Evolutionary conservation across 139 green algal genomes (phyloP).

Genomic region (Chlamydomonas asymmetrica): DNA sequence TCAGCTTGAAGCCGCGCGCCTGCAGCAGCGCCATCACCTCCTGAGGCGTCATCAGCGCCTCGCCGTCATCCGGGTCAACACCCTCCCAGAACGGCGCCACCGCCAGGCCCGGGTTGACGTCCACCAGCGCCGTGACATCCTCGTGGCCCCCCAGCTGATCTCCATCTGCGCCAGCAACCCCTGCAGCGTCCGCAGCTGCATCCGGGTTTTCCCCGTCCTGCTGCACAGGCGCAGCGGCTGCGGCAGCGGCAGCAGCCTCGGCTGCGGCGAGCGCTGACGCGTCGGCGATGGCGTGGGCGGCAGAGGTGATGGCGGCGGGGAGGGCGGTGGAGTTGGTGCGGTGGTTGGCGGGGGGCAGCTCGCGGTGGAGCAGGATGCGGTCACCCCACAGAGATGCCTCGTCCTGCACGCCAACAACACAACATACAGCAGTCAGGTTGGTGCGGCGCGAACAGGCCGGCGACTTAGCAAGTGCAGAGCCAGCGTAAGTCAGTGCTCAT

Average conservation of each 20-base stretch:
- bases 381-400: conserved; percentile 69
- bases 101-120: conserved; percentile 37
- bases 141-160: conserved; percentile 4
- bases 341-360: conserved; percentile 28
- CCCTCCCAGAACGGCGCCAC: conserved; percentile 59
- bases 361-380: conserved; percentile 77
- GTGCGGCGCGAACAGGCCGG: too few relatives aligned
- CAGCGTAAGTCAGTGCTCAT: too few relatives aligned
- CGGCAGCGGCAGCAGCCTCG: too few relatives aligned
- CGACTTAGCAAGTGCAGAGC: too few relatives aligned
- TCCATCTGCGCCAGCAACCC: neutral
- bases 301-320: neutral
- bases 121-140: conserved; percentile 43
- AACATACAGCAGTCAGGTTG: too few relatives aligned
- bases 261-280: neutral
- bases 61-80: conserved; percentile 20
- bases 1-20: conserved; percentile 64
- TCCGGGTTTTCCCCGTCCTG: too few relatives aligned
- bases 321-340: neutral
- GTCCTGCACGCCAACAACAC: too few relatives aligned
- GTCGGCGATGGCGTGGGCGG: neutral
- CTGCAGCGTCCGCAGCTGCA: conserved; percentile 4
- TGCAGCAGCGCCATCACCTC: conserved; percentile 57
- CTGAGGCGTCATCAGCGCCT: conserved; percentile 15
- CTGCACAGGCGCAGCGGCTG: too few relatives aligned